A percentile compares a stretch with the other conserved stretches of the same genome.
These are phyloP conservation scores for Metschnikowia peoriensis DNA, from an alignment of 805 yeast species.

Conservation along the genomic window DNA sequence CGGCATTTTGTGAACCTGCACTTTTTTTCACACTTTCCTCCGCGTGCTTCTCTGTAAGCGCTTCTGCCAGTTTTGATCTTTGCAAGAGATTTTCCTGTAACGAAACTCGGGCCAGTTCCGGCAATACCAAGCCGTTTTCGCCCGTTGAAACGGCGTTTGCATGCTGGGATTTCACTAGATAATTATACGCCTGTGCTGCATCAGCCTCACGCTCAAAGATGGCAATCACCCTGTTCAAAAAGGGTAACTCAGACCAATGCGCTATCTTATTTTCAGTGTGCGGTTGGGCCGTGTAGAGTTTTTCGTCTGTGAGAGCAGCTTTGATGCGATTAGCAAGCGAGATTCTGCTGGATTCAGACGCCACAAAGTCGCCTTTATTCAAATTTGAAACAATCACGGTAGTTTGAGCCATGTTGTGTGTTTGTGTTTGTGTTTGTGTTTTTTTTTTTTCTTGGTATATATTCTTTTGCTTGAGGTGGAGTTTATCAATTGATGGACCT, in stretches of 20 bases:
- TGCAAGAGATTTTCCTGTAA: slow-evolving; percentile 19
- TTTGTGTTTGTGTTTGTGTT: too few relatives aligned
- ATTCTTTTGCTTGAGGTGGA: too few relatives aligned
- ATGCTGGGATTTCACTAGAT: slow-evolving; percentile 16
- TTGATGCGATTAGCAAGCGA: slow-evolving; percentile 39
- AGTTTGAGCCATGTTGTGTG: slow-evolving; percentile 20
- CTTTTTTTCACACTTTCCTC: slow-evolving; percentile 7
- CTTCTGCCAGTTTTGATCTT: slow-evolving; percentile 32
- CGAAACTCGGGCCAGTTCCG: slow-evolving; percentile 23
- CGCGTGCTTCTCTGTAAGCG: slow-evolving; percentile 17
- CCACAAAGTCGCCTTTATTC: slow-evolving; percentile 28
- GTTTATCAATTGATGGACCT: too few relatives aligned
- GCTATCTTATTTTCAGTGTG: slow-evolving; percentile 22
- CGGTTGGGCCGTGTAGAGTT: slow-evolving; percentile 20
- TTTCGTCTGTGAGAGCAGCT: slow-evolving; percentile 24
- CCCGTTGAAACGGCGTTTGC: not conserved
- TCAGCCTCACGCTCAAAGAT: slow-evolving; percentile 32
- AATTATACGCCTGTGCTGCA: slow-evolving; percentile 26
- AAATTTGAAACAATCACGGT: slow-evolving; percentile 38
- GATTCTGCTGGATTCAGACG: slow-evolving; percentile 15
- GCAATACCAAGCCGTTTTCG: slow-evolving; percentile 8
- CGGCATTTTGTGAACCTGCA: not conserved
- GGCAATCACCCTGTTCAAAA: slow-evolving; percentile 35
- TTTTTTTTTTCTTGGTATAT: not conserved
- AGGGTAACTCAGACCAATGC: slow-evolving; percentile 41